Evolutionary conservation across 208 protist genomes (phyloP).

Genomic region (Trypanosoma lewisi): DNA sequence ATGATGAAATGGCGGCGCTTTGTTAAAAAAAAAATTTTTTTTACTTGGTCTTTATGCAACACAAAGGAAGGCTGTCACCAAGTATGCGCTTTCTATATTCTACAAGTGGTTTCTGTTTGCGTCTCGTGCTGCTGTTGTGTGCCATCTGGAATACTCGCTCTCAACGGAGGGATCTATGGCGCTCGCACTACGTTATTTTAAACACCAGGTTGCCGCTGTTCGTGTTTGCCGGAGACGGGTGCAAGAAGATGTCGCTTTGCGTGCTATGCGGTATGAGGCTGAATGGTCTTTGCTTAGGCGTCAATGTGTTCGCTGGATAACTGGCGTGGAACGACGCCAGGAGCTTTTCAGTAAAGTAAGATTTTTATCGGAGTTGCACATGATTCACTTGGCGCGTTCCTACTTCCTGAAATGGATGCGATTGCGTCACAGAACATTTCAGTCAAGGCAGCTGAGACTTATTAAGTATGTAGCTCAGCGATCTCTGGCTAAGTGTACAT

Average conservation of each 20-base stretch:
- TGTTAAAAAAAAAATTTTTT: neutral
- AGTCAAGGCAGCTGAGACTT: conserved; percentile 3
- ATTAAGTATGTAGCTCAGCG: conserved; percentile 20
- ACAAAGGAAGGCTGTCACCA: neutral
- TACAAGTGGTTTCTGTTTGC: conserved; percentile 22
- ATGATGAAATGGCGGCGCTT: conserved; percentile 8
- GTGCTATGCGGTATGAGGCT: conserved; percentile 3
- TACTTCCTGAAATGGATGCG: conserved; percentile 15
- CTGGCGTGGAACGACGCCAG: neutral
- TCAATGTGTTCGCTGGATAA: neutral
- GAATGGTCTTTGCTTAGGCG: neutral
- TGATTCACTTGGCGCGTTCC: neutral
- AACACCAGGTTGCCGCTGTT: neutral
- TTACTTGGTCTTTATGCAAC: conserved; percentile 1
- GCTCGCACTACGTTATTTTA: conserved; percentile 8
- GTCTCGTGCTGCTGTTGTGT: neutral
- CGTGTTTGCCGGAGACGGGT: neutral
- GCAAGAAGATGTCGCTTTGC: neutral
- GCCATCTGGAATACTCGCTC: neutral
- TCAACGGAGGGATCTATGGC: neutral
- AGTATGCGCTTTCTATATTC: neutral
- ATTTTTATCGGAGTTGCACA: neutral
- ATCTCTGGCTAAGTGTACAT: conserved; percentile 3
- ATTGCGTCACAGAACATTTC: neutral
- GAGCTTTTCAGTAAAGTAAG: neutral